phyloP scores from a whole-genome alignment of 257 asterid genomes.

The Gardenia jasminoides region DNA sequence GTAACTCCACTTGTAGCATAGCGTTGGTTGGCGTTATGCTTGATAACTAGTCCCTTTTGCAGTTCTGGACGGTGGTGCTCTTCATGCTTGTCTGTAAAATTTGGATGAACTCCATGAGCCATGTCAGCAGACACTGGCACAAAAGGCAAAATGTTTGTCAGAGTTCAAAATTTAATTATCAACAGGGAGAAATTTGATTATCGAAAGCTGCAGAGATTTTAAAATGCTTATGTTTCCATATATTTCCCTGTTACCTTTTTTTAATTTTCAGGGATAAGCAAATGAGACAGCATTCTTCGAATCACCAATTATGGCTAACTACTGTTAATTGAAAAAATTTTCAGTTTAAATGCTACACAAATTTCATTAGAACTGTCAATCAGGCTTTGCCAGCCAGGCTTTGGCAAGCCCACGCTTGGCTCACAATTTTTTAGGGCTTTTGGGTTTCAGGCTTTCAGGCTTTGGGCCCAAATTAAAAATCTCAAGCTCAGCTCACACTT shows the following conservation, averaged over 20 bases:
- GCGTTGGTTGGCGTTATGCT: conserved; percentile 95
- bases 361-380: no score
- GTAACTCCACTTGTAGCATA: conserved; percentile 99
- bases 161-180: not conserved
- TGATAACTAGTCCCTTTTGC: conserved; percentile 94
- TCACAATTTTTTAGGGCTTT: no score
- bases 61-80: conserved; percentile 89
- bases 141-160: conserved; percentile 17
- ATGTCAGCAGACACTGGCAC: conserved; percentile 95
- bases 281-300: not conserved
- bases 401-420: no score
- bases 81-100: conserved; percentile 82
- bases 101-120: conserved; percentile 99
- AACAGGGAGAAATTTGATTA: not conserved
- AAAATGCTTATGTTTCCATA: not conserved
- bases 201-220: not conserved
- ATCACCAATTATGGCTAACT: conserved; percentile 5
- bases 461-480: no score
- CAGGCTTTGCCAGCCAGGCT: no score
- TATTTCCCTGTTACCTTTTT: no score
- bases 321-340: not conserved
- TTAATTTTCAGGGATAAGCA: not conserved
- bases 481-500: no score
- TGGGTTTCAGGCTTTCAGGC: no score
- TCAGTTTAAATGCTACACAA: not conserved